Conservation (phyloP, 2,329 filamentous ascomycete species). For the Sporothrix mexicana region DNA sequence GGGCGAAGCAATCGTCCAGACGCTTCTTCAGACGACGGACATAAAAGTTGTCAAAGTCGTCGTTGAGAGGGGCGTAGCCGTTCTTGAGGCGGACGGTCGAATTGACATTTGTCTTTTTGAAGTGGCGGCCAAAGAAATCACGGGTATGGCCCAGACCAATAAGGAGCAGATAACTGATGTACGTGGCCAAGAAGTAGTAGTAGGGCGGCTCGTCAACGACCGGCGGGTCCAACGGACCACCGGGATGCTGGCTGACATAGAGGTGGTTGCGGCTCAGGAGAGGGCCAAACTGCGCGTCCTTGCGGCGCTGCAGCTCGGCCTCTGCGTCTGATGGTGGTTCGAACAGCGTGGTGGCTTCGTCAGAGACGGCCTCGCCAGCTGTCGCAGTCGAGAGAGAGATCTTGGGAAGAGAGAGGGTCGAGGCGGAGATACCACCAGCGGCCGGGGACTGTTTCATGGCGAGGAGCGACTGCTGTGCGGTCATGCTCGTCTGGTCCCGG, state of each 20-base stretch:
- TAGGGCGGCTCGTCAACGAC: constrained; percentile 95
- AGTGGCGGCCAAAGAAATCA: constrained; percentile 97
- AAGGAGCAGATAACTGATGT: constrained; percentile 95
- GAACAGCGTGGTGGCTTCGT: constrained; percentile 79
- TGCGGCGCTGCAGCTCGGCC: constrained; percentile 72
- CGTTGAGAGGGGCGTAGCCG: constrained; percentile 93
- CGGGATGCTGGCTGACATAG: constrained; percentile 87
- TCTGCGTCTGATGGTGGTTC: constrained; percentile 87
- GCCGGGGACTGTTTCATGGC: constrained; percentile 63
- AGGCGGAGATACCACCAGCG: constrained; percentile 64
- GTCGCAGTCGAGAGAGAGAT: constrained; percentile 90
- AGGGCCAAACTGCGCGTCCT: constrained; percentile 91
- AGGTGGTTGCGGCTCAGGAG: constrained; percentile 79
- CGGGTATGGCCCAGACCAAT: constrained; percentile 94
- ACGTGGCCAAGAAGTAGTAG: constrained; percentile 95
- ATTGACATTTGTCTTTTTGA: constrained; percentile 82
- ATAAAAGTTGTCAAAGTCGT: constrained; percentile 99
- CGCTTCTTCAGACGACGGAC: constrained; percentile 89
- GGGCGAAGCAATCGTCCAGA: constrained; percentile 95
- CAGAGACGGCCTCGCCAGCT: constrained; percentile 73
- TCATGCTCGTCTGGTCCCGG: constrained; percentile 62
- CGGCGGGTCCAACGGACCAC: constrained; percentile 78
- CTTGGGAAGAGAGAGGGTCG: constrained; percentile 80
- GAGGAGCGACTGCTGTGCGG: constrained; percentile 71
- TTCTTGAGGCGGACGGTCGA: constrained; percentile 80